Evolutionary conservation across 257 asterid genomes (phyloP), one percentile per base, ranked within the genome.

Genomic region (Henckelia pumila): DNA sequence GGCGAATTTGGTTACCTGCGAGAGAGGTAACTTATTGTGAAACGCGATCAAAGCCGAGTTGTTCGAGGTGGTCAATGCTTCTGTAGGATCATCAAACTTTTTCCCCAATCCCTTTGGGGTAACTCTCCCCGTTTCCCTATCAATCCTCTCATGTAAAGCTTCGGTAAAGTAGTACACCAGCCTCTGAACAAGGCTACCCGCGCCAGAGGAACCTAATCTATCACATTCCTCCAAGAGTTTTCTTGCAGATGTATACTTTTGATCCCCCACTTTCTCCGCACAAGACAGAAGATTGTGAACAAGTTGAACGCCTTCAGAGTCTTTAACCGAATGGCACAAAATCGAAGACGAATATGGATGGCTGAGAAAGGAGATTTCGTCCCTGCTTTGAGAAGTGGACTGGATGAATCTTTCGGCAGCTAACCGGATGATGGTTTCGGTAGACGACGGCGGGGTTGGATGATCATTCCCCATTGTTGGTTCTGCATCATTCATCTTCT

Each of bases 401-500:
- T 72, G 81, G 65, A 84, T 81, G 81, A 84, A 81, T 60, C 67
- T 83, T 58, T 81, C 80, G 26, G 87, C 85, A 30, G 89, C 92
- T 59, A 89, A 30, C 59, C 71, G 74, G 5, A 81, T 74, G 57
- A 83, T 84, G 5, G 64, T 80, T 53, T 72, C 75, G 0, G 77
- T 61, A 3, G 84, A 74, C 53, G 78, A 74, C 53, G 78, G 4
- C 3, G n/a, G 17, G 17, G 50, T 3, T 13, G 50, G n/a, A 40
- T 49, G n/a, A 40, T 49, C 56, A 26, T 2, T 17, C 23, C 59
- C 10, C 26, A 3, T 17, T 30, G 68, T 3, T n/a, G 21, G 23
- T 56, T 73, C 62, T 7, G 61, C 57, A 52, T 66, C 9, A 59
- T 52, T 64, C 63, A 69, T 68, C 8, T 65, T 60, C 56, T 70